Evolutionary conservation across 2,329 filamentous ascomycete genomes (phyloP).

Genomic region (Ceratocystis diversiconidia): DNA sequence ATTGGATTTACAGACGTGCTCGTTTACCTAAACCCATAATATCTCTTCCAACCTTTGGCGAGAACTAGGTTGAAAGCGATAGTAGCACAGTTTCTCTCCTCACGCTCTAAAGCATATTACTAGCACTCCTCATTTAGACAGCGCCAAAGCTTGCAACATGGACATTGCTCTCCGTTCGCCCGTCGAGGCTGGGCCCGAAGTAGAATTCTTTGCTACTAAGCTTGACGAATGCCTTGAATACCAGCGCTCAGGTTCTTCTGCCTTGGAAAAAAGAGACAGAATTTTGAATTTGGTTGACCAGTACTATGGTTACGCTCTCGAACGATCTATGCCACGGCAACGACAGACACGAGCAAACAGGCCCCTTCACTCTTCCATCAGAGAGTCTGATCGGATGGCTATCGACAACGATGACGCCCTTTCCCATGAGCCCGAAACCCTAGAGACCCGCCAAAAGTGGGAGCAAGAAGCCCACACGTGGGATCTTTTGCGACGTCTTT

Average conservation of each 20-base stretch:
- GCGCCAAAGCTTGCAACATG: slow-evolving; percentile 10
- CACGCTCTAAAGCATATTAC: not conserved
- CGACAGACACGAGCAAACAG: not conserved
- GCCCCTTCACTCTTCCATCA: slow-evolving; percentile 26
- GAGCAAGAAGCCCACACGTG: slow-evolving; percentile 81
- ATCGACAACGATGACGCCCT: slow-evolving; percentile 35
- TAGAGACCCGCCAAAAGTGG: slow-evolving; percentile 36
- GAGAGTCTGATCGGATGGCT: slow-evolving; percentile 30
- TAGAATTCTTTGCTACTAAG: slow-evolving; percentile 71
- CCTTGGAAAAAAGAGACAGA: slow-evolving; percentile 44
- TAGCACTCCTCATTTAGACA: not conserved
- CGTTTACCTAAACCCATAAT: not conserved
- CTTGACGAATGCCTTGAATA: slow-evolving; percentile 58
- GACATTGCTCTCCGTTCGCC: slow-evolving; percentile 13
- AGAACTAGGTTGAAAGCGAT: too few relatives aligned
- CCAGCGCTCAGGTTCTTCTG: slow-evolving; percentile 19
- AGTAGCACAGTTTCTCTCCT: too few relatives aligned
- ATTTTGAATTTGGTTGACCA: slow-evolving; percentile 53
- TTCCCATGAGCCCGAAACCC: slow-evolving; percentile 20
- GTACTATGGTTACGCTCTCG: slow-evolving; percentile 45
- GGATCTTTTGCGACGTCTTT: slow-evolving; percentile 65
- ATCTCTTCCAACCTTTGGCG: not conserved
- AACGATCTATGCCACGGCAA: slow-evolving; percentile 27
- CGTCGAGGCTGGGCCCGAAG: slow-evolving; percentile 52
- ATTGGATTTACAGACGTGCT: not conserved